Evolutionary conservation across 257 asterid species (phyloP), one percentile per base, ranked within the genome.

Genomic region (Plantago major): DNA sequence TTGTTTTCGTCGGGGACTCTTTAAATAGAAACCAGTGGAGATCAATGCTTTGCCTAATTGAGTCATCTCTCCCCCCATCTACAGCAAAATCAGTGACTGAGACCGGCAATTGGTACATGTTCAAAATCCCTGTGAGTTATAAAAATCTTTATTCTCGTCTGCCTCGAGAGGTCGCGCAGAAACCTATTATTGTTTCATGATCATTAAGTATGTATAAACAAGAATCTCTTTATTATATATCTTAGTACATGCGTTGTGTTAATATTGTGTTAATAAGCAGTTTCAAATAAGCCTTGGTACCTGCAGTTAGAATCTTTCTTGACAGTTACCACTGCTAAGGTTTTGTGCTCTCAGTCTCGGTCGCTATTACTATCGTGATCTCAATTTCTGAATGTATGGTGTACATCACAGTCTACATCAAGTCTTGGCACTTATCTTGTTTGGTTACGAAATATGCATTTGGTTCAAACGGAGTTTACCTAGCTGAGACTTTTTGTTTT

Each of bases 1-100:
- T 80, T 60, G 79, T 74, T 18, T 80, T 58, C 44, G 81, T 74
- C 9, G 86, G 86, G 5, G 86, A 80, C 64, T 80, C 86, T 7
- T 44, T 80, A 17, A 77, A 77, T 58, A 60, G 81, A 51, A 74
- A 74, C 15, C 86, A 80, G 53, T 77, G 81, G 78, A 67, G 66
- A 43, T 80, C 86, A 28, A 72, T 81, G 75, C 72, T 71, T 6
- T 81, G 84, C 67, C 46, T 81, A 57, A 56, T 81, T 7, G 82
- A 78, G 68, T 66, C 83, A 10, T 46, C 76, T 11, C 64, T 70
- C 17, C 60, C 66, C 7, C 62, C 69, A 40, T 60, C 67, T 8
- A 18, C 18, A 66, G 40, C n/a, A 67, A 67, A 55, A 30, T 67
- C 67, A 73, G 78, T 50, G 65, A 73, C 66, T 62, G 67, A 46